These are phyloP conservation scores for Acacia melanoxylon DNA, from an alignment of 306 rosid genomes.

Conservation along the genomic window DNA sequence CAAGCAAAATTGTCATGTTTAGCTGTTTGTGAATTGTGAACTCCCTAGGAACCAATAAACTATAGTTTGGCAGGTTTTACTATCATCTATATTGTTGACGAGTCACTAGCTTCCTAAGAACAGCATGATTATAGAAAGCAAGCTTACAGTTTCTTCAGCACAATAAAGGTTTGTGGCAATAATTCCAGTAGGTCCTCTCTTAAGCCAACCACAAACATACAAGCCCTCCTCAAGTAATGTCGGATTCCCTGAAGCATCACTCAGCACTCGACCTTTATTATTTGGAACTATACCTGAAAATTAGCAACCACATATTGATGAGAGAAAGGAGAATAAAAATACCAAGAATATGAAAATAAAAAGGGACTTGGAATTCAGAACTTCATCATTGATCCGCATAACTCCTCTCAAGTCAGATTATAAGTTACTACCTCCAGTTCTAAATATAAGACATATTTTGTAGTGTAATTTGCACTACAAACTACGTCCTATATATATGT, in stretches of 20 bases:
- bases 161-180: slow-evolving; percentile 85
- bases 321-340: background rate
- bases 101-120: slow-evolving; percentile 19
- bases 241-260: slow-evolving; percentile 46
- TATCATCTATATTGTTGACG: no score
- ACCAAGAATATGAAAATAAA: background rate
- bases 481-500: no score
- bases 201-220: slow-evolving; percentile 94
- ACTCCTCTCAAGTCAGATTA: background rate
- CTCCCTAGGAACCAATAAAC: background rate
- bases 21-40: background rate
- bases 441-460: no score
- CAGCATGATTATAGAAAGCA: slow-evolving; percentile 21
- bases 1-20: background rate
- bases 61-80: background rate
- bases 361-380: background rate
- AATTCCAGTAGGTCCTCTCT: slow-evolving; percentile 97
- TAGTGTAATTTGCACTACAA: no score
- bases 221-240: slow-evolving; percentile 65
- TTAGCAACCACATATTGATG: slow-evolving; percentile 21
- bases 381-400: background rate
- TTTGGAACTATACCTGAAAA: slow-evolving; percentile 84
- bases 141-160: slow-evolving; percentile 88
- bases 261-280: slow-evolving; percentile 70
- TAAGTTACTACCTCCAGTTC: no score